A percentile compares a stretch with the other conserved stretches of the same genome.
phyloP scores from a whole-genome alignment of 371 early-diverging fungal genomes.

The Coemansia sp. region DNA sequence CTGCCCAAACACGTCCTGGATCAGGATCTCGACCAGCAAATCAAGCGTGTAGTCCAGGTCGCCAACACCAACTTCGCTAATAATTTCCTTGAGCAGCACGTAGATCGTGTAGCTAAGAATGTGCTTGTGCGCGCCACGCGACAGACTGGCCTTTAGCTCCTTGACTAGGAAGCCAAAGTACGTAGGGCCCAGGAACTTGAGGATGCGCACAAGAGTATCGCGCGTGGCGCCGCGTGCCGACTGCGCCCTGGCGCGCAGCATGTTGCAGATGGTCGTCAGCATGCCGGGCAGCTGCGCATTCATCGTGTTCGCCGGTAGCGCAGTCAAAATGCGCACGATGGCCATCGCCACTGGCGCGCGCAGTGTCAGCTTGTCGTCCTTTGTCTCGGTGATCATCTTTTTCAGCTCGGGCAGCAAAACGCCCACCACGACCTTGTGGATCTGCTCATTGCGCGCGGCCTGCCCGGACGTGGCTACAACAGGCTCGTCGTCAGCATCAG shows the following conservation, averaged over 20 bases:
- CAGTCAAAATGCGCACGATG: conserved; percentile 75
- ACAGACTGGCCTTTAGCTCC: conserved; percentile 76
- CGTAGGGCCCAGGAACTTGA: conserved; percentile 74
- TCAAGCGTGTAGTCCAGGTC: conserved; percentile 78
- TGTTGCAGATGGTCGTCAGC: conserved; percentile 79
- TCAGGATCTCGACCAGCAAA: conserved; percentile 66
- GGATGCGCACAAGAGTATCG: conserved; percentile 82
- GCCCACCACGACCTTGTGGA: conserved; percentile 68
- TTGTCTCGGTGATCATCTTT: conserved; percentile 61
- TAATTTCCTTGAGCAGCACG: conserved; percentile 66
- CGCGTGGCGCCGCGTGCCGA: conserved; percentile 84
- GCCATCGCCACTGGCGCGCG: conserved; percentile 90
- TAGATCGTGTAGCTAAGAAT: conserved; percentile 91
- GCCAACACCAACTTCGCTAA: conserved; percentile 58
- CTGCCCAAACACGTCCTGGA: conserved; percentile 90
- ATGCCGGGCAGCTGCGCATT: conserved; percentile 80
- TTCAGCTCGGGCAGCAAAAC: conserved; percentile 81
- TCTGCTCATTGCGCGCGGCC: conserved; percentile 52
- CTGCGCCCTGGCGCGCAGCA: conserved; percentile 79
- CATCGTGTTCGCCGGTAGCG: conserved; percentile 73
- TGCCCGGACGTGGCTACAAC: conserved; percentile 11
- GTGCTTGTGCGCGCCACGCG: conserved; percentile 87
- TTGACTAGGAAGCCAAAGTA: conserved; percentile 86
- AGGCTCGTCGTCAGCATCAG: conserved; percentile 32
- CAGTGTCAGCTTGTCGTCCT: conserved; percentile 69